Base-by-base conservation (phyloP, 305 asterid genomes). In the Fraxinus angustifolia region DNA sequence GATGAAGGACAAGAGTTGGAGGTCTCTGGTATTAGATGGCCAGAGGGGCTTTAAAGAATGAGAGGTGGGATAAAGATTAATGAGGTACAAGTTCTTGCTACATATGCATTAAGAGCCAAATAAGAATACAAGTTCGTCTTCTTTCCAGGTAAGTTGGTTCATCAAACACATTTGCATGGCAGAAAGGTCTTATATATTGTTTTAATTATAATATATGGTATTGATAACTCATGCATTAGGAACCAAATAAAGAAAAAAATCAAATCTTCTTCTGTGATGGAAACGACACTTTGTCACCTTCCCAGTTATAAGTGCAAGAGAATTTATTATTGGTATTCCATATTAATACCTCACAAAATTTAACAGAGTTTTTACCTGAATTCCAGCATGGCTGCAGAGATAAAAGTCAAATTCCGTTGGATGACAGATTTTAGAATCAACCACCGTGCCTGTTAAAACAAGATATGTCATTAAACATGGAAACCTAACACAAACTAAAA, bases 301-400 rank as follows among this genome's bases (percentile, higher is more conserved):
- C 70, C 16, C 71, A 60, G 16, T 23, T 60, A 60, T 21, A 60
- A 23, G 30, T 30, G 34, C 30, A 76, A 62, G 6, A 21, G 71
- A 62, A 21, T 23, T 62, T 36, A n/a, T 77, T 70, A 16, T 17
- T 34, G 19, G 26, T 67, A 12, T 67, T 67, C 36, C 73, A 28
- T 26, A 67, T 0, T 34, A 65, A 2, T 42, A 12, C 8, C 73
- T 67, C 73, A 11, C 73, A 28, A 28, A 16, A 71, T 6, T n/a
- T 6, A 34, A 17, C 28, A 7, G 23, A 14, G 76, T 71, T 78
- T 68, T 82, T 84, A 94, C 98, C 98, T 96, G 98, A 87, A 96
- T 93, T 72, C 98, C 99, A 75, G 99, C 98, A 83, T 96, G 99
- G 89, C 99, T 96, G 72, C 99, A 96, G 12, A 96, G 96, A 82